A percentile compares a stretch with the other conserved stretches of the same genome.
Evolutionary conservation across 306 rosid species (phyloP).

Genomic region (Abrus pulchellus): DNA sequence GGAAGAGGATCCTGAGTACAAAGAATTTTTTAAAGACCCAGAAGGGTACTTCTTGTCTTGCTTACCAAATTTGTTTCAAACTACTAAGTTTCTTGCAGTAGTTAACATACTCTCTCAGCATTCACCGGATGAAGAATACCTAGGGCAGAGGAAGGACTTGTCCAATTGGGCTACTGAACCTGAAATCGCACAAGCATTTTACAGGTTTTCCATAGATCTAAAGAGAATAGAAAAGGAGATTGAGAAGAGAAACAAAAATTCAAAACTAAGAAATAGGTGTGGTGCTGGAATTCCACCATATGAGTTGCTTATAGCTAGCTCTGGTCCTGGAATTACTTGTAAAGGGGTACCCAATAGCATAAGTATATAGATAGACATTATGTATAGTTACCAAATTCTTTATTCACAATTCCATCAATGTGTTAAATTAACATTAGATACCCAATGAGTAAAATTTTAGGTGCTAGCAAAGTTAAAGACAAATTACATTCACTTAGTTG

Average conservation of each 20-base stretch:
- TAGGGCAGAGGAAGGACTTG: conserved; percentile 48
- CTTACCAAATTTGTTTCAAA: conserved; percentile 47
- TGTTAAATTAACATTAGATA: not conserved
- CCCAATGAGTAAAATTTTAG: not conserved
- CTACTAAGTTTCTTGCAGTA: conserved; percentile 52
- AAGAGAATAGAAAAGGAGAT: conserved; percentile 51
- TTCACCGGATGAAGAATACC: conserved; percentile 46
- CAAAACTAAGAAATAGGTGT: conserved; percentile 50
- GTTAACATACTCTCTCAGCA: conserved; percentile 49
- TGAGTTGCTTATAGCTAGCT: conserved; percentile 49
- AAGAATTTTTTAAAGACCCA: conserved; percentile 43
- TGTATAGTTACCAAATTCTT: not conserved
- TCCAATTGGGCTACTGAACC: conserved; percentile 50
- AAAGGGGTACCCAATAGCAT: conserved; percentile 55
- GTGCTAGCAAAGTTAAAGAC: not conserved
- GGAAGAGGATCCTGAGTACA: conserved; percentile 49
- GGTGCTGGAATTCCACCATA: conserved; percentile 57
- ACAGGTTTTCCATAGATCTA: conserved; percentile 50
- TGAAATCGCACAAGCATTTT: conserved; percentile 51
- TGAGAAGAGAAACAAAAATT: conserved; percentile 50
- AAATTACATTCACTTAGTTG: too few relatives aligned
- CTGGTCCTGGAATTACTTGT: conserved; percentile 53
- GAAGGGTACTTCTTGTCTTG: conserved; percentile 39
- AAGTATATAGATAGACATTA: conserved; percentile 45
- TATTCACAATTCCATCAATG: not conserved